Base-by-base conservation (phyloP, 2,329 filamentous ascomycete species). In the Aphanocladium album region DNA sequence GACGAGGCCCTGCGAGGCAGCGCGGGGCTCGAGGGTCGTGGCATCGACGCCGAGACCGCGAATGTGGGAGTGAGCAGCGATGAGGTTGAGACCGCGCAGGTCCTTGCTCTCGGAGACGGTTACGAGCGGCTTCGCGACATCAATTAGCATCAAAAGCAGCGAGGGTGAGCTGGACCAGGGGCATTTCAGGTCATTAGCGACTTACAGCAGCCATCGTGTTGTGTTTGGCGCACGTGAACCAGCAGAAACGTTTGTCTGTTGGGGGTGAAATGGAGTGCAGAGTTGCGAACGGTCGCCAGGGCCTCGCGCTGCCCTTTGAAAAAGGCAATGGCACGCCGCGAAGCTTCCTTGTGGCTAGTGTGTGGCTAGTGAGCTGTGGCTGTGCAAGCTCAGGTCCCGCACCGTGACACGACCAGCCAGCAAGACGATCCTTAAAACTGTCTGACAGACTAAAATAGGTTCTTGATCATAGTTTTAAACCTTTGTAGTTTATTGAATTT, bases 61-160 rank as follows among this genome's bases (percentile, higher is more conserved):
- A 71, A 99, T 97, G 76, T 99, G 95, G 61, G 95, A 99, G 80
- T 99, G 95, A 62, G 95, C 93, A 64, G 95, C 95, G 76, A 99
- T 96, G 77, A 99, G 89, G 77, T 96, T 98, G 72, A 99, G 87
- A 66, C 93, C 93, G 69, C 93, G 89, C 73, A 98, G 89, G 84
- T 98, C 93, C 79, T 95, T 96, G 76, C 86, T 90, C 83, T 98
- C 93, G 73, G 92, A 90, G 75, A 98, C 87, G 70, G 95, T 98
- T 72, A 86, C 78, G 64, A 86, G 80, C 66, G 81, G 82, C 83
- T 54, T 58, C 60, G 60, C 57, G 58, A 57, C 64, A 62, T 67
- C 45, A 62, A 49, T 70, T 60, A 71, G 66, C 57, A 59, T 56
- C 39, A 21, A 46, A 56, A 37, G 16, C n/a, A 14, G 17, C 12